phyloP scores from a whole-genome alignment of 1,139 yeast genomes.

The Yamadazyma friedrichii region DNA sequence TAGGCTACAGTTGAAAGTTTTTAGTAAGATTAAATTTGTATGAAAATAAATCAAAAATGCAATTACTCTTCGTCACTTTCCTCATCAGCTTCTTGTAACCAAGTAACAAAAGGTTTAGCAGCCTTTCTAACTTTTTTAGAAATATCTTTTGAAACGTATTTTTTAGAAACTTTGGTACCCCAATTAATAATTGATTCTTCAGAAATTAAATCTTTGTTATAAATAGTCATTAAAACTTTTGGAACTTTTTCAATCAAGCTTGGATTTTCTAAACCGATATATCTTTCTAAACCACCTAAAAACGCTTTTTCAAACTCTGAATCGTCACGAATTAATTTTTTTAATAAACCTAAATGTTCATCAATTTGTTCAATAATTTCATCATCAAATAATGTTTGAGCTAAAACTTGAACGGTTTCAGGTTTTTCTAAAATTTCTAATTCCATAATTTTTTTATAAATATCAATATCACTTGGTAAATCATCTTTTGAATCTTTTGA shows the following conservation, averaged over 20 bases:
- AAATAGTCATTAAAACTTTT: conserved; percentile 74
- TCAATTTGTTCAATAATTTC: conserved; percentile 71
- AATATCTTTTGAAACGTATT: conserved; percentile 87
- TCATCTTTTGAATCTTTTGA: conserved; percentile 54
- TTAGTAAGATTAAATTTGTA: not conserved
- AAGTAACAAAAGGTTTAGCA: conserved; percentile 90
- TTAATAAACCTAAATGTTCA: conserved; percentile 77
- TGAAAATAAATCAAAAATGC: not conserved
- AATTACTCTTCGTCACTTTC: conserved; percentile 57
- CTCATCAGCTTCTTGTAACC: conserved; percentile 92
- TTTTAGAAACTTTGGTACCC: conserved; percentile 92
- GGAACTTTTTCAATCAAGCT: conserved; percentile 75
- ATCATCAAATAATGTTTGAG: conserved; percentile 84
- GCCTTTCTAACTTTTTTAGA: conserved; percentile 95
- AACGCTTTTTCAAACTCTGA: conserved; percentile 80
- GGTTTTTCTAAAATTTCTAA: conserved; percentile 70
- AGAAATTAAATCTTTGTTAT: conserved; percentile 78
- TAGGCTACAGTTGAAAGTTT: too few relatives aligned
- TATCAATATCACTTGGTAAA: conserved; percentile 82
- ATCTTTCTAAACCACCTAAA: conserved; percentile 94
- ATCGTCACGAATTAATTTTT: conserved; percentile 65
- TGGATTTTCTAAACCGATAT: conserved; percentile 79
- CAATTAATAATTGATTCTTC: conserved; percentile 81
- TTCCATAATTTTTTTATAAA: conserved; percentile 85
- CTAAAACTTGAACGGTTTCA: conserved; percentile 85